Evolutionary conservation across 306 rosid genomes (phyloP).

Genomic region (Trifolium repens): DNA sequence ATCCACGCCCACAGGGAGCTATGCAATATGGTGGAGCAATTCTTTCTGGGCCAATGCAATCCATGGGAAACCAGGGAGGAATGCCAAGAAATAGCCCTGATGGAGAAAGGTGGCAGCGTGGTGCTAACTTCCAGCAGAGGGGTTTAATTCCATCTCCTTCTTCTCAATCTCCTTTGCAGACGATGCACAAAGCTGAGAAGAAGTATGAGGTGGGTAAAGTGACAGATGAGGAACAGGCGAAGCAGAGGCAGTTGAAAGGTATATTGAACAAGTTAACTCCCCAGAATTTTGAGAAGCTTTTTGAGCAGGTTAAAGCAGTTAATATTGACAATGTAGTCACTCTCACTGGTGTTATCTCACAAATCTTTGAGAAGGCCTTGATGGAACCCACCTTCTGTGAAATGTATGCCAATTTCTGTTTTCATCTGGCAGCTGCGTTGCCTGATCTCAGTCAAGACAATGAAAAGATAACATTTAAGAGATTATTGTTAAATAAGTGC

Average conservation of each 20-base stretch:
- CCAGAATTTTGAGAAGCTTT: conserved; percentile 89
- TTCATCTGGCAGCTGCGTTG: conserved; percentile 68
- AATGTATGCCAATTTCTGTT: conserved; percentile 96
- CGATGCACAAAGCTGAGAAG: conserved; percentile 91
- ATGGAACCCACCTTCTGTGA: conserved; percentile 99
- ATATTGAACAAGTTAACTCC: conserved; percentile 92
- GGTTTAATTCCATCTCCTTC: conserved; percentile 83
- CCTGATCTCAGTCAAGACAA: conserved; percentile 82
- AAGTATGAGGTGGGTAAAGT: conserved; percentile 94
- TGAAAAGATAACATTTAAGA: conserved; percentile 87
- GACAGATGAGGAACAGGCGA: conserved; percentile 75
- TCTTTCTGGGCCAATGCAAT: conserved; percentile 78
- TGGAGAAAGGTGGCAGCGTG: conserved; percentile 86
- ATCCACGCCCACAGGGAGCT: conserved; percentile 62
- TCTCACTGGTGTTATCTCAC: conserved; percentile 87
- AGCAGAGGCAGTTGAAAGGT: conserved; percentile 91
- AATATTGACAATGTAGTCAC: conserved; percentile 77
- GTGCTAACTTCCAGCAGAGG: conserved; percentile 66
- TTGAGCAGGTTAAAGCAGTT: conserved; percentile 93
- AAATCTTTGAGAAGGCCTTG: conserved; percentile 95
- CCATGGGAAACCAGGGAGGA: conserved; percentile 71
- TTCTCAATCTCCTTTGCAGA: conserved; percentile 61
- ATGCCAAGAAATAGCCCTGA: conserved; percentile 73
- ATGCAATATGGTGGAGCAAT: conserved; percentile 67
- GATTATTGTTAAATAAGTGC: conserved; percentile 86